A percentile compares a stretch with the other conserved stretches of the same genome.
phyloP scores from a whole-genome alignment of 2,329 filamentous ascomycete species.

The Neophaeococcomyces mojaviensis region DNA sequence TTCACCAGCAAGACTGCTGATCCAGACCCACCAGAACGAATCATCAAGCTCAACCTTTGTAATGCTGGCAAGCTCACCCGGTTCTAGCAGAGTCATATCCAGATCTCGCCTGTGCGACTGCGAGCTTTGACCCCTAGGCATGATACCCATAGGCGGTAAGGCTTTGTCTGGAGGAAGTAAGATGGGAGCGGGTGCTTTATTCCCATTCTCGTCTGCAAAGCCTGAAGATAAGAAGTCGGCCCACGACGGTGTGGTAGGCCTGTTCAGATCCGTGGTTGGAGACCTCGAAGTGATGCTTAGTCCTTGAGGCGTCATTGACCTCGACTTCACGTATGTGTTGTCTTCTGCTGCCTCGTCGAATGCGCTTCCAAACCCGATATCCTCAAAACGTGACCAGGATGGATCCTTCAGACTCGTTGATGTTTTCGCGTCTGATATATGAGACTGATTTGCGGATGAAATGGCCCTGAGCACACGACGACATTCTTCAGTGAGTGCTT shows the following conservation, averaged over 20 bases:
- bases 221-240: constrained; percentile 94
- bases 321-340: constrained; percentile 48
- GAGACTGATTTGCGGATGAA: constrained; percentile 79
- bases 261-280: constrained; percentile 50
- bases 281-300: constrained; percentile 1
- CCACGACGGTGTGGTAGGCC: constrained; percentile 95
- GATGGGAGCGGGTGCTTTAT: constrained; percentile 56
- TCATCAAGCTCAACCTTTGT: constrained; percentile 80
- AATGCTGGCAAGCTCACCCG: constrained; percentile 91
- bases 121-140: constrained; percentile 70
- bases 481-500: constrained; percentile 87
- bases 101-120: constrained; percentile 71
- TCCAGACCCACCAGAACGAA: constrained; percentile 99
- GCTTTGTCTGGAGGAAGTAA: constrained; percentile 87
- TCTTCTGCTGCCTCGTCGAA: constrained; percentile 49
- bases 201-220: constrained; percentile 69
- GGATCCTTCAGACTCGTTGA: constrained; percentile 72
- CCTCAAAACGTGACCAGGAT: constrained; percentile 83
- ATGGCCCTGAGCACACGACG: constrained; percentile 82
- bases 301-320: background rate
- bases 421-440: constrained; percentile 61
- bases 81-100: constrained; percentile 65
- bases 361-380: constrained; percentile 43
- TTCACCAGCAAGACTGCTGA: constrained; percentile 86
- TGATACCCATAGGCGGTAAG: constrained; percentile 71